Evolutionary conservation across 192 early-diverging fungal genomes (phyloP).

Genomic region (Backusella tarrabulga): DNA sequence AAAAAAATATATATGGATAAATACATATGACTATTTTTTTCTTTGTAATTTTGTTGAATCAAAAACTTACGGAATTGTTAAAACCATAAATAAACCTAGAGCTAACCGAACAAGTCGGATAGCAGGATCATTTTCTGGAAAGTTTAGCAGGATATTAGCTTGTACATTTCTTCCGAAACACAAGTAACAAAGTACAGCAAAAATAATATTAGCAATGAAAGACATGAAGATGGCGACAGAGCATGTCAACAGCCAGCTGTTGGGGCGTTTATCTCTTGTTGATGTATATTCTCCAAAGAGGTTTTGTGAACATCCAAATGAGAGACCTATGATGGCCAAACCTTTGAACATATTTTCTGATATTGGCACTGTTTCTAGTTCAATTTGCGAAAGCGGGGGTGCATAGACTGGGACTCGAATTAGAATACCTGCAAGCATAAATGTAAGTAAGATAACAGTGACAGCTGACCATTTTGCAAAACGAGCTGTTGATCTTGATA

Average conservation of each 20-base stretch:
- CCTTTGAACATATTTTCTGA: conserved; percentile 55
- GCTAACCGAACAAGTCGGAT: conserved; percentile 58
- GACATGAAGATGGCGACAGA: conserved; percentile 45
- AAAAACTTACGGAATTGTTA: conserved; percentile 48
- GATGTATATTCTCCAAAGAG: conserved; percentile 53
- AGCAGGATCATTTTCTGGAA: conserved; percentile 48
- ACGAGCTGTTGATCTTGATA: conserved; percentile 60
- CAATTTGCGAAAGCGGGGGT: neutral
- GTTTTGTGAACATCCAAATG: conserved; percentile 61
- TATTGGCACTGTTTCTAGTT: conserved; percentile 6
- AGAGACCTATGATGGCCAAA: conserved; percentile 65
- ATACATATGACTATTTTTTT: neutral
- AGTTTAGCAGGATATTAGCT: conserved; percentile 67
- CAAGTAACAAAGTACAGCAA: conserved; percentile 58
- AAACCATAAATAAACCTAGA: conserved; percentile 58
- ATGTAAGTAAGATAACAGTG: conserved; percentile 56
- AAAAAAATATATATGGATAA: neutral
- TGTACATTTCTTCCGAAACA: conserved; percentile 59
- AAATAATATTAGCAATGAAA: conserved; percentile 51
- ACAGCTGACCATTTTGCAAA: conserved; percentile 54
- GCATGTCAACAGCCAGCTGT: conserved; percentile 46
- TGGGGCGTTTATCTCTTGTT: conserved; percentile 37
- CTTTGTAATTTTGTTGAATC: neutral
- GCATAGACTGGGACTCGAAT: conserved; percentile 55
- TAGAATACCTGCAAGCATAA: conserved; percentile 57